Base-by-base conservation (phyloP, 257 asterid genomes). In the Salvia rosmarinus region DNA sequence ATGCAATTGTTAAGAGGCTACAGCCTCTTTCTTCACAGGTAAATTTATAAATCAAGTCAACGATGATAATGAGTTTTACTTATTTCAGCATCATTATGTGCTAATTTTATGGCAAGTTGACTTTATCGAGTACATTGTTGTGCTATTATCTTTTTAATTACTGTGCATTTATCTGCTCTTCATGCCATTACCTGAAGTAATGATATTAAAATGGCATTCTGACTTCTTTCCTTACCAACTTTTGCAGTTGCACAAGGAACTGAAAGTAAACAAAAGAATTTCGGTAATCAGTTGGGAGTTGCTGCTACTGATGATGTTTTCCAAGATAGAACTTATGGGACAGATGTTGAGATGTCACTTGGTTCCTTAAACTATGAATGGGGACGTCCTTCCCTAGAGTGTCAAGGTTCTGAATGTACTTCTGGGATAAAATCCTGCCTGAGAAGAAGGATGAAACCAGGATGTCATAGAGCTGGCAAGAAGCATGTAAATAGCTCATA, bases 221-320 rank as follows among this genome's bases (percentile, higher is more conserved):
- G 30, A 64, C 35, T 71, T 51, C 43, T 64, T 68, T 3, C 35
- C 8, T 71, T 49, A 64, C 71, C 37, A 19, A 16, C 7, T 68
- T 72, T 72, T 71, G 62, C 74, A 89, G 96, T 88, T 81, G 72
- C 80, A 39, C 57, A 59, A 73, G 89, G 86, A 77, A 40, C 10
- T 40, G 40, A 23, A 46, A 43, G 70, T 64, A 43, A 14, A 64
- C 72, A 35, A 40, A 79, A 59, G 65, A 43, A 66, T 74, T n/a
- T 64, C 12, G 76, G 58, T 59, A 78, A 79, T 49, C 70, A 61
- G 14, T 47, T 71, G 50, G 73, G 57, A 47, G 74, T 82, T 60
- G 90, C 82, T 66, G 77, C 68, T 77, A 67, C 72, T n/a, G n/a
- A n/a, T n/a, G n/a, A n/a, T 77, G 60, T 30, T 50, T 50, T 25